These are phyloP conservation scores for Pythium brachiatum DNA, from an alignment of 352 stramenopile species.

Conservation along the genomic window DNA sequence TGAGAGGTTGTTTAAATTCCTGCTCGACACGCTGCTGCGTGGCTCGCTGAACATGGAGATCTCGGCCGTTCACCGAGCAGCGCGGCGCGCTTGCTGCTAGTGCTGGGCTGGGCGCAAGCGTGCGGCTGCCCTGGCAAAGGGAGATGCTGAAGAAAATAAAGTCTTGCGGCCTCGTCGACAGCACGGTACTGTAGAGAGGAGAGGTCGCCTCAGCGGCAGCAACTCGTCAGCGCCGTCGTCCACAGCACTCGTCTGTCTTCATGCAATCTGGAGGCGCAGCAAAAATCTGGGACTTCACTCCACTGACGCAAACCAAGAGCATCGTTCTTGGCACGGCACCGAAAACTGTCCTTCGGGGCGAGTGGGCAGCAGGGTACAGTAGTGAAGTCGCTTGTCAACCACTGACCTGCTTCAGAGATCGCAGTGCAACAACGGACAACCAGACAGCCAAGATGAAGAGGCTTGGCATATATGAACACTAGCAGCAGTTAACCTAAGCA, in stretches of 20 bases:
- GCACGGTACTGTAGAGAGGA: background rate
- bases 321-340: background rate
- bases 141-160: background rate
- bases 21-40: background rate
- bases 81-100: background rate
- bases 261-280: background rate
- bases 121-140: background rate
- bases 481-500: too few relatives aligned
- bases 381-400: background rate
- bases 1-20: slow-evolving; percentile 11
- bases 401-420: slow-evolving; percentile 9
- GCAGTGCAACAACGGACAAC: background rate
- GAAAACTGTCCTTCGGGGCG: slow-evolving; percentile 16
- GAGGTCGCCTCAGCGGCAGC: background rate
- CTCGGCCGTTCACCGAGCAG: background rate
- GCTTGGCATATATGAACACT: too few relatives aligned
- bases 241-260: background rate
- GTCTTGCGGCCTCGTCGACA: background rate
- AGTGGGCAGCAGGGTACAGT: slow-evolving; percentile 6
- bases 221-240: background rate
- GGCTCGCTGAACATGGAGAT: background rate
- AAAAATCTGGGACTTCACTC: too few relatives aligned
- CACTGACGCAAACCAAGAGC: background rate
- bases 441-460: too few relatives aligned
- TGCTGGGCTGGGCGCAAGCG: background rate